Evolutionary conservation across 2,329 filamentous ascomycete genomes (phyloP).

Genomic region (Sarocladiaceae sp.): DNA sequence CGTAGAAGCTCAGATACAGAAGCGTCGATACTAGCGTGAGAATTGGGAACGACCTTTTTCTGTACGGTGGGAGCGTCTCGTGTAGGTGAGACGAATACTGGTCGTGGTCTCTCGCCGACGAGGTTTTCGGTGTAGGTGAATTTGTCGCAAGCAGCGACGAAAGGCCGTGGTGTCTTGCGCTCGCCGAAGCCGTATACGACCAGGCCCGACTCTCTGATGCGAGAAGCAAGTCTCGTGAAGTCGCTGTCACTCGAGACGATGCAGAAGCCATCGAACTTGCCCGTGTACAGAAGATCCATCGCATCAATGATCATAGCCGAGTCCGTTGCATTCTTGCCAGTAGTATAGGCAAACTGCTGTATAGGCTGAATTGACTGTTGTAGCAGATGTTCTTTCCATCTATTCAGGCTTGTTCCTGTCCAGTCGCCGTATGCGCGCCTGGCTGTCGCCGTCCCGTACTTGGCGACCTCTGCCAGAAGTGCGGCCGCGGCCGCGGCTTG

Average conservation of each 20-base stretch:
- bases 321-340: constrained; percentile 30
- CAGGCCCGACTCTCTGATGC: constrained; percentile 27
- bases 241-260: constrained; percentile 31
- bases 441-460: constrained; percentile 25
- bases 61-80: neutral
- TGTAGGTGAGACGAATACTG: neutral
- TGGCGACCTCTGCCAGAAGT: neutral
- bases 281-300: constrained; percentile 30
- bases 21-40: neutral
- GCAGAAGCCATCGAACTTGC: constrained; percentile 28
- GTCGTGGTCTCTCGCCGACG: neutral
- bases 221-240: constrained; percentile 28
- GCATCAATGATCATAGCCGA: constrained; percentile 32
- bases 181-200: constrained; percentile 26
- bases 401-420: constrained; percentile 20
- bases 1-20: constrained; percentile 8
- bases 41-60: neutral
- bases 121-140: constrained; percentile 26
- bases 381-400: constrained; percentile 28
- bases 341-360: constrained; percentile 31
- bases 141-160: constrained; percentile 28
- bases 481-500: neutral
- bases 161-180: constrained; percentile 25
- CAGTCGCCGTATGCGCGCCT: constrained; percentile 31
- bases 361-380: constrained; percentile 28